Evolutionary conservation across 495 filamentous ascomycete species (phyloP).

Genomic region (Penicillium canescens): DNA sequence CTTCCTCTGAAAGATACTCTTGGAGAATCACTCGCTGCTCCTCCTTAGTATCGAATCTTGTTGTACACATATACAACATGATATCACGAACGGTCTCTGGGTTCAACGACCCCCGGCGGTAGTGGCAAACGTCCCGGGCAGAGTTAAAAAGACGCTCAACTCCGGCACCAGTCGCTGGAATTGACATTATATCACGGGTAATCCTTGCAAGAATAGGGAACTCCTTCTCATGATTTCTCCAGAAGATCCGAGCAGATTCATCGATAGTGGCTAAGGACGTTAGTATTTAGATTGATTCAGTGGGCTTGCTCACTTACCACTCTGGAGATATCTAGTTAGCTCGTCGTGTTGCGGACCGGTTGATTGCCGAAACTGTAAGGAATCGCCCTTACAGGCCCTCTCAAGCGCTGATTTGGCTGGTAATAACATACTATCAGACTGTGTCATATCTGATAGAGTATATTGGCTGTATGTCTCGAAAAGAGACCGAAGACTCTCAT

Average conservation of each 20-base stretch:
- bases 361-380: background rate
- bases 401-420: background rate
- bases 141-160: no score
- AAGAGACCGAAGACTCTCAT: conserved; percentile 1
- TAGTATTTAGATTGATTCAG: no score
- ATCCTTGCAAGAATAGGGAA: no score
- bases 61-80: conserved; percentile 1
- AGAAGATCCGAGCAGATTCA: no score
- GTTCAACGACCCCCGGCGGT: no score
- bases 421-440: background rate
- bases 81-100: background rate
- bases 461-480: background rate
- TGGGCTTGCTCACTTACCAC: background rate
- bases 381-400: background rate
- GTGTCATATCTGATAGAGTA: no score
- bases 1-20: background rate
- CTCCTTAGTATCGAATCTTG: background rate
- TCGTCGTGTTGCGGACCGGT: background rate
- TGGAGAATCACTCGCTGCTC: background rate
- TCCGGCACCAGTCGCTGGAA: no score
- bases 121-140: no score
- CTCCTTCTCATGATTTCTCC: background rate
- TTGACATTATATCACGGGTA: no score
- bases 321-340: background rate
- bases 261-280: no score